Base-by-base conservation (phyloP, 2,329 filamentous ascomycete species). In the Acrocalymma vagum region DNA sequence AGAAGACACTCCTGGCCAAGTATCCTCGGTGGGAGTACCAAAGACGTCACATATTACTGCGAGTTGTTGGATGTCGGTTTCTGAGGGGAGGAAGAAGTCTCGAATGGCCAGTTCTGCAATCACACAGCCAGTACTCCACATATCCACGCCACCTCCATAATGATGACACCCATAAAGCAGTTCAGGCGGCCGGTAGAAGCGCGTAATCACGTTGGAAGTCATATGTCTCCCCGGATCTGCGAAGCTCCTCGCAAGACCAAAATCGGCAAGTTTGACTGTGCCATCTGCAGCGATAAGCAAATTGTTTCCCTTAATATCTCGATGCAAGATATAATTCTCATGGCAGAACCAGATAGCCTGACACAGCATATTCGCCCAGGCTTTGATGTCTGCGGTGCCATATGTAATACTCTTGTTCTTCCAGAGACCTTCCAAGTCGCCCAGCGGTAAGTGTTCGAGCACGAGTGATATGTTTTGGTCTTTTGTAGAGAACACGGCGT, bases 271-370 rank as follows among this genome's bases (percentile, higher is more conserved):
- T 70, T 97, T 97, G 63, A 99, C 84, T 63, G 93, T 89, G 32
- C 94, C 93, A 65, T 96, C 89, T 27, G 90, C 88, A 15, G 91
- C 91, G 59, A 99, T 95, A 45, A 99, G 80, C 72, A 97, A 76
- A 75, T 99, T 99, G 81, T 97, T 97, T 31, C 93, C 93, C 74
- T 99, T 99, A 78, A 99, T 97, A 77, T 99, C 94, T 58, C 94
- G 89, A 73, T 99, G 94, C 20, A 99, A 80, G 13, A 99, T 83
- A 60, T 87, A 93, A 69, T 94, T 95, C 66, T 92, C 89, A 71
- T 99, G 94, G 71, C 94, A 97, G 77, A 95, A 99, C 86, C 90
- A 95, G 18, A 97, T 84, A 17, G 88, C 94, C 27, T 93, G 85
- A 18, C 82, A 83, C n/a, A 97, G 81, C 94, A 97, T 97, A 51